Base-by-base conservation (phyloP, 768 basidiomycete genomes). In the Hemileccinum impolitum region DNA sequence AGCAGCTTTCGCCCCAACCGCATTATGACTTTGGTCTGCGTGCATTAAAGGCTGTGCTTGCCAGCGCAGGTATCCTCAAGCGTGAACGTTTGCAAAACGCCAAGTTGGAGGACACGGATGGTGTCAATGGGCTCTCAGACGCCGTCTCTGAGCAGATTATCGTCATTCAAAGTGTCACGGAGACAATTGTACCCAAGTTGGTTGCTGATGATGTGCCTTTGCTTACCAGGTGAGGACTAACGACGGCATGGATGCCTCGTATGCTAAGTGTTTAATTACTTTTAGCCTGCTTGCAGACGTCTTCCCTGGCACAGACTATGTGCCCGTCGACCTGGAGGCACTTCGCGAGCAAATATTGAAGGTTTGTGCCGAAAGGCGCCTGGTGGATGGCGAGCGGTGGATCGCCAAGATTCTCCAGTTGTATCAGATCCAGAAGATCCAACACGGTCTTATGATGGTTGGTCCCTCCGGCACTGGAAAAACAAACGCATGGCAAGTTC, bases 391-490 rank as follows among this genome's bases (percentile, higher is more conserved):
- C 17, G 90, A 94, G 39, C 79, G 81, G 30, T 99, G 96, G 95
- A 78, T 94, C 44, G 80, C 84, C 59, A 99, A 99, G 75, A 95
- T 97, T 50, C 77, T 99, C 13, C 96, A 99, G 65, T 79, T 99
- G 5, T 98, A 97, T 68, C 96, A 98, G 67, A 98, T 99, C 51
- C 96, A 99, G 72, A 97, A 94, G 73, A 99, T 98, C 54, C 95
- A 98, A 59, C 96, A 99, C 68, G 96, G 96, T 70, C 76, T 99
- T 36, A 98, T 99, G 96, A 96, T 99, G 93, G 96, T 99, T 25
- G 95, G 96, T 1, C 87, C 96, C 1, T 97, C 96, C 11, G 96
- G 95, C 23, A 93, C 81, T 41, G 96, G 96, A 26, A 99, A 99
- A 71, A 95, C 90, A 2, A 90, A 94, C 56, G 94, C 96, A 0